phyloP scores from a whole-genome alignment of 2,329 filamentous ascomycete genomes.

The Penicillium expansum region DNA sequence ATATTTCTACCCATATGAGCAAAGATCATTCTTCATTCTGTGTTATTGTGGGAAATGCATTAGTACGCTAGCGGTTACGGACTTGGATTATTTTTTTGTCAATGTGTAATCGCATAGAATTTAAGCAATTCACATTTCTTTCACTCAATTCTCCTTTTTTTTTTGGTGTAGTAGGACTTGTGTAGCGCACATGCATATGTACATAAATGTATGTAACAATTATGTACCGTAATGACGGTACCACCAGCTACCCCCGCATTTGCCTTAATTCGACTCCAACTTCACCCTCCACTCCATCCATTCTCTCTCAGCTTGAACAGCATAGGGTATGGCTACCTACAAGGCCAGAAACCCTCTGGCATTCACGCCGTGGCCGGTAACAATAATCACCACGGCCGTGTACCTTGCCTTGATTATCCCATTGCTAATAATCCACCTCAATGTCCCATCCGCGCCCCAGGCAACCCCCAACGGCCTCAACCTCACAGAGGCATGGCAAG shows the following conservation, averaged over 20 bases:
- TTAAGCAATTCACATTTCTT: constrained; percentile 6
- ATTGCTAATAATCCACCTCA: constrained; percentile 70
- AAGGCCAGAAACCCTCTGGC: constrained; percentile 54
- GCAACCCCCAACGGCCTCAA: constrained; percentile 65
- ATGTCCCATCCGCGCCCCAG: constrained; percentile 65
- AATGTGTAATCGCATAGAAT: constrained; percentile 15
- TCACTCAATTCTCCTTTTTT: background rate
- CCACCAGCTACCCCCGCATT: constrained; percentile 23
- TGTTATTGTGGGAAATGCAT: constrained; percentile 32
- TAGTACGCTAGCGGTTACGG: constrained; percentile 22
- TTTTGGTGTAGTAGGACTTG: background rate
- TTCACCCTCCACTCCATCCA: constrained; percentile 11
- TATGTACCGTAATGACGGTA: constrained; percentile 10
- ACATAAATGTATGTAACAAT: constrained; percentile 1
- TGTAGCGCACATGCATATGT: background rate
- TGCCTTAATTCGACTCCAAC: constrained; percentile 17
- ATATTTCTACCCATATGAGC: constrained; percentile 28
- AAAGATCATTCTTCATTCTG: constrained; percentile 20
- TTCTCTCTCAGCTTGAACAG: constrained; percentile 2
- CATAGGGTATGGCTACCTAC: constrained; percentile 33
- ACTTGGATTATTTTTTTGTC: constrained; percentile 7
- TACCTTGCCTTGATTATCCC: constrained; percentile 77
- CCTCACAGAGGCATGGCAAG: constrained; percentile 79
- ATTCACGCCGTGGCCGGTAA: constrained; percentile 79
- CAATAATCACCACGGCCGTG: constrained; percentile 69